Evolutionary conservation across 2,329 filamentous ascomycete species (phyloP).

Genomic region (Tolypocladium sp.): DNA sequence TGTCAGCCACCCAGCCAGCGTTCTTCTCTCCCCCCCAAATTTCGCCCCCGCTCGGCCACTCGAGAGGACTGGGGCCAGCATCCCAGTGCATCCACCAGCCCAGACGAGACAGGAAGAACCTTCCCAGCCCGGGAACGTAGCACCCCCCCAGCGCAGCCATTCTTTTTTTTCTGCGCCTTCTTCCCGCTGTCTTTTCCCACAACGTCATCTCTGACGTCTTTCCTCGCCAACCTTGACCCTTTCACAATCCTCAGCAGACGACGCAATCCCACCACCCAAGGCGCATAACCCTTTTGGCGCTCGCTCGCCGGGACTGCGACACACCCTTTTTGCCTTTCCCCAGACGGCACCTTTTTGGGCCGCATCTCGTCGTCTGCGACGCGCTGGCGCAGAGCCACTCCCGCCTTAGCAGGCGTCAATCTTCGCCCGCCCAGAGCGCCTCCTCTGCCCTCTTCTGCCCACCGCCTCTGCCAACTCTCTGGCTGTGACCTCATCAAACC

Average conservation of each 20-base stretch:
- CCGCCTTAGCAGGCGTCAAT: conserved; percentile 5
- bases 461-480: conserved; percentile 9
- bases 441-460: background rate
- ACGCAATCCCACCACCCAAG: conserved; percentile 14
- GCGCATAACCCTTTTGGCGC: background rate
- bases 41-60: background rate
- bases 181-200: conserved; percentile 22
- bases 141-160: conserved; percentile 3
- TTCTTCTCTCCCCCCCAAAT: background rate
- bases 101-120: background rate
- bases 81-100: background rate
- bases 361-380: background rate
- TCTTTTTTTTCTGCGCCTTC: conserved; percentile 23
- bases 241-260: conserved; percentile 22
- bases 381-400: conserved; percentile 6
- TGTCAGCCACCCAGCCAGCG: background rate
- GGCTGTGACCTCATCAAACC: conserved; percentile 31
- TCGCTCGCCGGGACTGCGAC: background rate
- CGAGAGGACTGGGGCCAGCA: background rate
- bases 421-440: conserved; percentile 2
- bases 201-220: conserved; percentile 43
- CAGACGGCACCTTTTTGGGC: background rate
- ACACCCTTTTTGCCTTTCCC: background rate
- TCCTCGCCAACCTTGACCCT: conserved; percentile 23
- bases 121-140: background rate